phyloP scores from a whole-genome alignment of 2,329 filamentous ascomycete species.

The Calonectria pteridis region DNA sequence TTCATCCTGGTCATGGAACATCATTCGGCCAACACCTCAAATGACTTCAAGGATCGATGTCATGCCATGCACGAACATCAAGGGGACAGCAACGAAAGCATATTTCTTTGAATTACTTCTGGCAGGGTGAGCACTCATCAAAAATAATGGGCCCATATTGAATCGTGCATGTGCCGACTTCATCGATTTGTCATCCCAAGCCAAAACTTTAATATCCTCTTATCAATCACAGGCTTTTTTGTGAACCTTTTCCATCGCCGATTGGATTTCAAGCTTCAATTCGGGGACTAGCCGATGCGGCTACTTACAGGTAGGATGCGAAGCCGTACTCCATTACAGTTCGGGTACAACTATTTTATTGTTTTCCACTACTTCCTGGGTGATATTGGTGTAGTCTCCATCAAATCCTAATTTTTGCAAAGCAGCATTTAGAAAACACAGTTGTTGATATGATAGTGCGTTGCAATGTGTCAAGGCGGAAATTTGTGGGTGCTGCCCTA shows the following conservation, averaged over 20 bases:
- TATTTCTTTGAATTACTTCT: background rate
- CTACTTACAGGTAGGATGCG: background rate
- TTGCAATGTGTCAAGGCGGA: accelerated
- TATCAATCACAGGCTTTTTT: background rate
- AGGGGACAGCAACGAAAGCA: background rate
- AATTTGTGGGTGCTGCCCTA: background rate
- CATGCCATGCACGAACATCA: background rate
- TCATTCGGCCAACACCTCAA: background rate
- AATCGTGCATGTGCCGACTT: background rate
- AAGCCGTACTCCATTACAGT: background rate
- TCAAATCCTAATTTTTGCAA: background rate
- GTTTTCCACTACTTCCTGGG: background rate
- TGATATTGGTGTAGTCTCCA: background rate
- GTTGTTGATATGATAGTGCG: background rate
- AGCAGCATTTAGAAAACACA: background rate
- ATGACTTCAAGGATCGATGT: background rate
- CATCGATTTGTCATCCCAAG: background rate
- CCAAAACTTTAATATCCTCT: background rate
- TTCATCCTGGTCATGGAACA: background rate
- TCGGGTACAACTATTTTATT: background rate
- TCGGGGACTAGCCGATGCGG: no score
- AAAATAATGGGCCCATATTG: background rate
- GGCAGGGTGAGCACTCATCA: background rate
- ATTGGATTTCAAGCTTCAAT: background rate
- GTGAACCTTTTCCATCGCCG: background rate